These are phyloP conservation scores for Silybum marianum DNA, from an alignment of 129 eudicot species.

Conservation along the genomic window DNA sequence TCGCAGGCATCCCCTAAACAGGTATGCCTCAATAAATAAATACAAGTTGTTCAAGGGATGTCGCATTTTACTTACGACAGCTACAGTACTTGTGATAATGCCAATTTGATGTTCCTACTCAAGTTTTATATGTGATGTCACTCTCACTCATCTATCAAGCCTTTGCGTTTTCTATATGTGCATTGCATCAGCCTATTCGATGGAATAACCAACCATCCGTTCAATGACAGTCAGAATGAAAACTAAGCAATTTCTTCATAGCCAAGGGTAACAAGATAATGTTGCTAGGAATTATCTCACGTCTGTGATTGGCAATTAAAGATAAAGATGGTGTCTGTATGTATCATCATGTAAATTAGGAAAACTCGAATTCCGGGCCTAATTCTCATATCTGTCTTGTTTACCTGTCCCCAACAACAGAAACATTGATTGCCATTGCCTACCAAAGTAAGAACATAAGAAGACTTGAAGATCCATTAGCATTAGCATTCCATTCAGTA, in stretches of 20 bases:
- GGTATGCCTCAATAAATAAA: not conserved
- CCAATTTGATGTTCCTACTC: not conserved
- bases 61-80: not conserved
- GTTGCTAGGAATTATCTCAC: not conserved
- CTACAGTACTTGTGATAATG: not conserved
- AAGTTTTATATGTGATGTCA: not conserved
- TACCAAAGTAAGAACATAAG: not conserved
- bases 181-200: not conserved
- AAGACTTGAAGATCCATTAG: not conserved
- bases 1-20: not conserved
- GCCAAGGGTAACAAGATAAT: not conserved
- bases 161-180: not conserved
- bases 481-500: not conserved
- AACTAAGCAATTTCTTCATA: not conserved
- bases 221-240: not conserved
- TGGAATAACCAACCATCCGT: not conserved
- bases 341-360: not conserved
- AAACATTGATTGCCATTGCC: not conserved
- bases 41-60: not conserved
- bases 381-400: not conserved
- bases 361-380: not conserved
- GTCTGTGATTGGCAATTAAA: not conserved
- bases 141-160: not conserved
- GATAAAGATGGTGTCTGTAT: not conserved
- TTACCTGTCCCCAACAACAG: not conserved